A percentile compares a stretch with the other conserved stretches of the same genome.
These are phyloP conservation scores for Lactarius sanguifluus DNA, from an alignment of 768 basidiomycete genomes.

Conservation along the genomic window DNA sequence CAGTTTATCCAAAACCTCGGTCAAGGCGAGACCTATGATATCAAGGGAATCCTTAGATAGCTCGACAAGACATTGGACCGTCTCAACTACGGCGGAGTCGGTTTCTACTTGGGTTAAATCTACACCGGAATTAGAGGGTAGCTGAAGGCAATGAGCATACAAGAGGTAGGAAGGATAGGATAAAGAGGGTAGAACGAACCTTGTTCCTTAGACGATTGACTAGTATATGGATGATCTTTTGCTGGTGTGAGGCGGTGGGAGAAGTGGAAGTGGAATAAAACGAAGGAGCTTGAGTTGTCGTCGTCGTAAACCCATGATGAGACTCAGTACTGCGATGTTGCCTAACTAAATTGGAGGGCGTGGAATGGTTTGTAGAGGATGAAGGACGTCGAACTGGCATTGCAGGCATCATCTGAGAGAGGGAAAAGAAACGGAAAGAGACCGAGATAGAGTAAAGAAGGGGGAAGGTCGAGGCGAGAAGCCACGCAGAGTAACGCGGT, in stretches of 20 bases:
- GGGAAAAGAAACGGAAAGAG: constrained; percentile 9
- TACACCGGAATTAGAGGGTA: constrained; percentile 82
- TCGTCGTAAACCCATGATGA: constrained; percentile 29
- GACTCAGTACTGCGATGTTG: constrained; percentile 67
- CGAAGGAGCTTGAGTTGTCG: constrained; percentile 30
- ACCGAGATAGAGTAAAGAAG: background rate
- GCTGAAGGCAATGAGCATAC: constrained; percentile 44
- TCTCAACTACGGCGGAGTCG: constrained; percentile 72
- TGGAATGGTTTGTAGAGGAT: constrained; percentile 48
- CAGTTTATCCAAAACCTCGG: constrained; percentile 74
- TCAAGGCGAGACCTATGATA: constrained; percentile 75
- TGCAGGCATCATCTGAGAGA: constrained; percentile 20
- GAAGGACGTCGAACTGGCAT: constrained; percentile 63
- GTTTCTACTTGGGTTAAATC: constrained; percentile 70
- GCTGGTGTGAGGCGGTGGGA: constrained; percentile 56
- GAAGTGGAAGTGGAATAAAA: constrained; percentile 39
- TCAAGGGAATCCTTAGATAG: constrained; percentile 75
- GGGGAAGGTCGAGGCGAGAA: background rate
- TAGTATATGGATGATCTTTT: constrained; percentile 77
- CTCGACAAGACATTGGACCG: constrained; percentile 77
- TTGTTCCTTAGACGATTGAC: constrained; percentile 81
- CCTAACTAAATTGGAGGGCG: constrained; percentile 43
- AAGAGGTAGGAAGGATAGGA: constrained; percentile 7
- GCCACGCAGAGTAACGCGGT: constrained; percentile 9
- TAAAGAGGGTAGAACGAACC: constrained; percentile 52